phyloP scores from a whole-genome alignment of 2,329 filamentous ascomycete genomes.

The Elsinoe arachidis region DNA sequence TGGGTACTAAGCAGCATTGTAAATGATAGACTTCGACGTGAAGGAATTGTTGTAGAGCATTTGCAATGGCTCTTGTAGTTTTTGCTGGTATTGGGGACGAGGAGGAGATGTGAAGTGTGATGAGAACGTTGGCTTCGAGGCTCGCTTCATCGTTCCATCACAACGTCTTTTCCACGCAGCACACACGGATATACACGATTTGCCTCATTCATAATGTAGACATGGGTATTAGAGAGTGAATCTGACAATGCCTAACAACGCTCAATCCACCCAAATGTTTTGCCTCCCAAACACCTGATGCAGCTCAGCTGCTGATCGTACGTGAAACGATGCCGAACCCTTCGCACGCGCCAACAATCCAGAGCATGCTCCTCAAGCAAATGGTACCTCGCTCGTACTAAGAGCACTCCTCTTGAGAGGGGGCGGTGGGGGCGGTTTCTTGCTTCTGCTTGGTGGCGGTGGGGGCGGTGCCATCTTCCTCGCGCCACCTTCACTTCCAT shows the following conservation, averaged over 20 bases:
- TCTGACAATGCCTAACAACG: background rate
- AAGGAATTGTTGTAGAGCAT: no score
- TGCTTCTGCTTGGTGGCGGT: conserved; percentile 51
- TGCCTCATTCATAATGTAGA: no score
- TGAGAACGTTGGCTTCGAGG: no score
- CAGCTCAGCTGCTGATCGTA: background rate
- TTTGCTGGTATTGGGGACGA: no score
- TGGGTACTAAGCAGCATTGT: no score
- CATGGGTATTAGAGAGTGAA: background rate
- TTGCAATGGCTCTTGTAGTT: no score
- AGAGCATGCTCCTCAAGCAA: conserved; percentile 1
- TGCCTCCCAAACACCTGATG: background rate
- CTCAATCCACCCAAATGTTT: background rate
- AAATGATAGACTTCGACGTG: no score
- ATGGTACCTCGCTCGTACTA: conserved; percentile 31
- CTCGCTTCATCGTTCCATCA: no score
- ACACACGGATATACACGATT: background rate
- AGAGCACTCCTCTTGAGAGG: conserved; percentile 53
- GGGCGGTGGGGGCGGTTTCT: conserved; percentile 58
- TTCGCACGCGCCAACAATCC: background rate
- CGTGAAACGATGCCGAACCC: background rate
- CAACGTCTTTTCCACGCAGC: no score
- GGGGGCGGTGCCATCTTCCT: conserved; percentile 52
- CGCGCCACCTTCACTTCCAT: conserved; percentile 23
- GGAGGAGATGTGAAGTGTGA: no score